Percentiles rank a stretch among this genome's conserved stretches.
Evolutionary conservation across 1,284 basidiomycete species (phyloP).

Genomic region (Vanrija pseudolonga): DNA sequence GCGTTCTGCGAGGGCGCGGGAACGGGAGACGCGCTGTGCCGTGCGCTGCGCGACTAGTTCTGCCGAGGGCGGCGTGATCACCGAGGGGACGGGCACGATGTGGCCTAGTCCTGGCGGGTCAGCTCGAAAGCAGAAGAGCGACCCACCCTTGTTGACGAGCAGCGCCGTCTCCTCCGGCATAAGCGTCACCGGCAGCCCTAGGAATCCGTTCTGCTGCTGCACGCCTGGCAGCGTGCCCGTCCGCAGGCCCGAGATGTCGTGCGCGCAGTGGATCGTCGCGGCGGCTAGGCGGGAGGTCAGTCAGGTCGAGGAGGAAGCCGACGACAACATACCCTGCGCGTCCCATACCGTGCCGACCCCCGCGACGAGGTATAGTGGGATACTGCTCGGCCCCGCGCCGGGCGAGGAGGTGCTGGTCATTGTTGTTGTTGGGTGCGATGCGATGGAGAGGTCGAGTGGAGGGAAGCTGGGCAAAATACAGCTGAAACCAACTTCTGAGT

Average conservation of each 20-base stretch:
- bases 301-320: not conserved
- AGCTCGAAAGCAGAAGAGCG: not conserved
- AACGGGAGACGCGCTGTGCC: constrained; percentile 21
- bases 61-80: constrained; percentile 56
- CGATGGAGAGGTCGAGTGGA: not conserved
- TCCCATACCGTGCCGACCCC: constrained; percentile 50
- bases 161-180: constrained; percentile 89
- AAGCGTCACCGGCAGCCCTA: constrained; percentile 82
- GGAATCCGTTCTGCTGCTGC: constrained; percentile 93
- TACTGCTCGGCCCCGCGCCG: constrained; percentile 12
- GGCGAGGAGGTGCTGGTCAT: not conserved
- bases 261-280: constrained; percentile 66
- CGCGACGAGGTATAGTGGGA: constrained; percentile 45
- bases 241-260: constrained; percentile 79
- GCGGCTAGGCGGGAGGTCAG: constrained; percentile 56
- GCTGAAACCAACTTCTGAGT: not conserved
- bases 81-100: constrained; percentile 69
- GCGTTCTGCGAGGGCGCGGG: constrained; percentile 11
- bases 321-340: constrained; percentile 35
- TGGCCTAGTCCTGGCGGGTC: constrained; percentile 62
- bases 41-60: constrained; percentile 53
- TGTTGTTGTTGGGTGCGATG: not conserved
- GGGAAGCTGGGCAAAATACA: not conserved
- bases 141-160: constrained; percentile 71
- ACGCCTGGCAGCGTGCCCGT: constrained; percentile 90